phyloP scores from a whole-genome alignment of 257 asterid species.

The Linderniella brevidens region DNA sequence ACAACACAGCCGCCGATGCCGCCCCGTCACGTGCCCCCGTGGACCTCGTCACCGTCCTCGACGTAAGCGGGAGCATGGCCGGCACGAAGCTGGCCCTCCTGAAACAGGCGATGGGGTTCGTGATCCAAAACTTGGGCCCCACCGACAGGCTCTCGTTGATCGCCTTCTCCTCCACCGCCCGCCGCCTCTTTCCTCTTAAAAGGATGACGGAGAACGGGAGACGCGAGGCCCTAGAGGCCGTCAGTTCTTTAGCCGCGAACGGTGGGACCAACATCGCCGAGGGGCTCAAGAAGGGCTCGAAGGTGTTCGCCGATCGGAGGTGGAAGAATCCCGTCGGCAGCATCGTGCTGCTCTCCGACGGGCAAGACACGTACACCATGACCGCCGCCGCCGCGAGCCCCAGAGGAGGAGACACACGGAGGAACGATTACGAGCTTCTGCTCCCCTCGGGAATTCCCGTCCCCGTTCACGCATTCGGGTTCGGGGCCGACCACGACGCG shows the following conservation, averaged over 20 bases:
- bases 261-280: conserved; percentile 87
- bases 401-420: conserved; percentile 11
- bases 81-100: conserved; percentile 86
- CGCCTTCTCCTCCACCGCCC: conserved; percentile 78
- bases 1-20: too few species aligned
- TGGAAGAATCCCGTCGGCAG: conserved; percentile 56
- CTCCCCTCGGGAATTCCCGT: conserved; percentile 35
- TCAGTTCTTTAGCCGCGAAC: conserved; percentile 56
- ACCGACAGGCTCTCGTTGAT: conserved; percentile 78
- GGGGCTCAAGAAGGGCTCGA: conserved; percentile 63
- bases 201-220: conserved; percentile 55
- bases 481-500: conserved; percentile 87
- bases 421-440: conserved; percentile 16
- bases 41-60: conserved; percentile 81
- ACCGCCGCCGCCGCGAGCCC: conserved; percentile 14
- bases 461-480: conserved; percentile 85
- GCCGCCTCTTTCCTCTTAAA: conserved; percentile 71
- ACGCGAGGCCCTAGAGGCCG: conserved; percentile 60
- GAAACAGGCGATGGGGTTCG: conserved; percentile 88
- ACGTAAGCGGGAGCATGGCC: conserved; percentile 97
- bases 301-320: conserved; percentile 59
- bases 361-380: conserved; percentile 56
- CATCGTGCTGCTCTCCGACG: conserved; percentile 74
- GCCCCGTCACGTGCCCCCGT: conserved; percentile 48
- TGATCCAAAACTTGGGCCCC: conserved; percentile 65